Percentiles rank a stretch among this genome's conserved stretches.
Conservation (phyloP, 768 basidiomycete genomes). For the Chiua virens region DNA sequence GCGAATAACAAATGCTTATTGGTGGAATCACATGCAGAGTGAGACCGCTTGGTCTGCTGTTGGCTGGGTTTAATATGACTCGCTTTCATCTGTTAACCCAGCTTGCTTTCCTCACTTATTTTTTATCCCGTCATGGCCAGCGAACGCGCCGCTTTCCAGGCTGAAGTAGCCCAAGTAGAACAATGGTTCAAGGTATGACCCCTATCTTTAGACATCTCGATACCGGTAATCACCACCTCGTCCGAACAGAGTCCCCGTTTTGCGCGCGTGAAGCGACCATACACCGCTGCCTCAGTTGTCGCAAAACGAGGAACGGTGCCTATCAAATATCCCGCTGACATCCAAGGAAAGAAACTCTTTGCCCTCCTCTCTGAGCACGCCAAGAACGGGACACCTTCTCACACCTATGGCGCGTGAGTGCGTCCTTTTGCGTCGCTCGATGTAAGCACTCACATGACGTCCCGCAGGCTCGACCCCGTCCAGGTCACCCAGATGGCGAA, state of each 20-base stretch:
- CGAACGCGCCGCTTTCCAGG: slow-evolving; percentile 69
- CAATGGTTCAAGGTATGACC: slow-evolving; percentile 85
- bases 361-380: slow-evolving; percentile 72
- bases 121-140: slow-evolving; percentile 46
- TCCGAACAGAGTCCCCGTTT: slow-evolving; percentile 78
- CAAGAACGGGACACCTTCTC: slow-evolving; percentile 75
- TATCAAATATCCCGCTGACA: slow-evolving; percentile 83
- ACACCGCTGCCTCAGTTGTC: slow-evolving; percentile 91
- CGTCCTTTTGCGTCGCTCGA: background rate
- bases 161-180: slow-evolving; percentile 84
- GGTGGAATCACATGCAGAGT: slow-evolving; percentile 25
- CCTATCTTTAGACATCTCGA: slow-evolving; percentile 7
- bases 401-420: slow-evolving; percentile 98
- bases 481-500: slow-evolving; percentile 99
- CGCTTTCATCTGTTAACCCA: background rate
- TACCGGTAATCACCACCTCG: background rate
- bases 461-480: slow-evolving; percentile 90
- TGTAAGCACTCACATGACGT: background rate
- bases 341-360: slow-evolving; percentile 87
- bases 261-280: slow-evolving; percentile 82
- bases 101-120: slow-evolving; percentile 23
- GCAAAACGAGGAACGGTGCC: slow-evolving; percentile 87
- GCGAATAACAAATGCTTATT: background rate
- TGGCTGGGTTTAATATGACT: slow-evolving; percentile 29
- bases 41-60: background rate